A percentile compares a stretch with the other conserved stretches of the same genome.
Conservation (phyloP, 208 protist species). For the Trypanosoma conorhini region DNA sequence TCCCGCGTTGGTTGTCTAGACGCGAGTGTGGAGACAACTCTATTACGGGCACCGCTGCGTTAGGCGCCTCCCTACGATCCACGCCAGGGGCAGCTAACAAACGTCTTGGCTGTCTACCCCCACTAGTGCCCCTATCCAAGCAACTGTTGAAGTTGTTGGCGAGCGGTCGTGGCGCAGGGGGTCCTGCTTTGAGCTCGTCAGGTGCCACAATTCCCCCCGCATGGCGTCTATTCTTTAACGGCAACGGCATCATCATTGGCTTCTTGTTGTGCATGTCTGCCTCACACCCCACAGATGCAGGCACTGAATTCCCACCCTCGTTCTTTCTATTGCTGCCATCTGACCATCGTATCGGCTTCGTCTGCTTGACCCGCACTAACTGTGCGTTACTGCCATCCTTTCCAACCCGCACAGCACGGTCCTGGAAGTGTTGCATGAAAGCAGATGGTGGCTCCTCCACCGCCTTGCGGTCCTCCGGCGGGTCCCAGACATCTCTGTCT, state of each 20-base stretch:
- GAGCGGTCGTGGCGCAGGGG: neutral
- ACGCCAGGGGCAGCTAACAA: neutral
- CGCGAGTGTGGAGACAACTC: neutral
- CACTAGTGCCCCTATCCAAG: neutral
- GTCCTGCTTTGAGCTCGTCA: neutral
- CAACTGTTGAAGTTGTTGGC: neutral
- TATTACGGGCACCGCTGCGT: neutral
- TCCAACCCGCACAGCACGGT: constrained; percentile 50
- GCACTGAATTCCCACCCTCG: neutral
- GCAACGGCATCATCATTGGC: neutral
- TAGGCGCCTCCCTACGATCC: neutral
- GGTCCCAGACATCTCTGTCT: constrained; percentile 74
- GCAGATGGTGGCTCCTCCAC: constrained; percentile 25
- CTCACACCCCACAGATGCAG: neutral
- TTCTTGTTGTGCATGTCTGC: neutral
- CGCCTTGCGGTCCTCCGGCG: constrained; percentile 35
- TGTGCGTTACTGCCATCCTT: constrained; percentile 59
- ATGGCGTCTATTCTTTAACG: neutral
- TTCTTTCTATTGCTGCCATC: constrained; percentile 2
- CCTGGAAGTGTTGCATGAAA: constrained; percentile 72
- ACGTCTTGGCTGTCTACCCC: neutral
- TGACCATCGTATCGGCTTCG: constrained; percentile 11
- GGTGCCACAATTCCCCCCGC: constrained; percentile 7
- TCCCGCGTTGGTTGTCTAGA: neutral
- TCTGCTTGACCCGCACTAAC: constrained; percentile 17